These are phyloP conservation scores for Primulina huaijiensis DNA, from an alignment of 257 asterid species.

Conservation along the genomic window DNA sequence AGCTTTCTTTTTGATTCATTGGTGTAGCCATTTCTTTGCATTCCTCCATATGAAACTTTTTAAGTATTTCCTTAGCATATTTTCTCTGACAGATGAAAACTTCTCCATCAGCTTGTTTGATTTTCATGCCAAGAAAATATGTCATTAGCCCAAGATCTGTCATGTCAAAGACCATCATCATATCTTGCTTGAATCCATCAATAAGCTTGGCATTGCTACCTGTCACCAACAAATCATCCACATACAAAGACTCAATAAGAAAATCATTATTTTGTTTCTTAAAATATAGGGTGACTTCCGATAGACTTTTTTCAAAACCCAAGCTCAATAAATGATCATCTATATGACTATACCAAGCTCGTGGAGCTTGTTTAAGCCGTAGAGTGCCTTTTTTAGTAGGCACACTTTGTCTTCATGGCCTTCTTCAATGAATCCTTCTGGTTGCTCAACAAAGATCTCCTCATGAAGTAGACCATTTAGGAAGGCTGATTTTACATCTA, in stretches of 20 bases:
- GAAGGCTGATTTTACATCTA: slow-evolving; percentile 13
- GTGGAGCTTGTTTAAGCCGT: slow-evolving; percentile 19
- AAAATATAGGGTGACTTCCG: not conserved
- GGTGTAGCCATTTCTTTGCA: slow-evolving; percentile 1
- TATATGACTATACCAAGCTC: slow-evolving; percentile 13
- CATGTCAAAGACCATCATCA: too few species aligned
- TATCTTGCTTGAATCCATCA: not conserved
- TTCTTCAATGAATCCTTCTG: not conserved
- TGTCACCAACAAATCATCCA: slow-evolving; percentile 22
- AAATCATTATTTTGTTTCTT: not conserved
- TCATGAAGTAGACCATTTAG: not conserved
- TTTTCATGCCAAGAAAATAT: slow-evolving; percentile 14
- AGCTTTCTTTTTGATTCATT: slow-evolving; percentile 12
- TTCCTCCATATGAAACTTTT: slow-evolving; percentile 17
- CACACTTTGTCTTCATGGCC: slow-evolving; percentile 11
- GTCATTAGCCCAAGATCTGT: not conserved
- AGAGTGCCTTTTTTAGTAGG: slow-evolving; percentile 8
- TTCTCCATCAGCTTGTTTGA: not conserved
- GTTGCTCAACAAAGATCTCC: slow-evolving; percentile 15
- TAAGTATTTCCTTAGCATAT: slow-evolving; percentile 9
- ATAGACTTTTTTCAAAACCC: slow-evolving; percentile 3
- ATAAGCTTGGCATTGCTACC: not conserved
- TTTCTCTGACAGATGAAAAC: slow-evolving; percentile 15
- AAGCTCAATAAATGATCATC: slow-evolving; percentile 3
- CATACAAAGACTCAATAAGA: slow-evolving; percentile 5